Evolutionary conservation across 1,284 basidiomycete species (phyloP).

Genomic region (Boletus sp.): DNA sequence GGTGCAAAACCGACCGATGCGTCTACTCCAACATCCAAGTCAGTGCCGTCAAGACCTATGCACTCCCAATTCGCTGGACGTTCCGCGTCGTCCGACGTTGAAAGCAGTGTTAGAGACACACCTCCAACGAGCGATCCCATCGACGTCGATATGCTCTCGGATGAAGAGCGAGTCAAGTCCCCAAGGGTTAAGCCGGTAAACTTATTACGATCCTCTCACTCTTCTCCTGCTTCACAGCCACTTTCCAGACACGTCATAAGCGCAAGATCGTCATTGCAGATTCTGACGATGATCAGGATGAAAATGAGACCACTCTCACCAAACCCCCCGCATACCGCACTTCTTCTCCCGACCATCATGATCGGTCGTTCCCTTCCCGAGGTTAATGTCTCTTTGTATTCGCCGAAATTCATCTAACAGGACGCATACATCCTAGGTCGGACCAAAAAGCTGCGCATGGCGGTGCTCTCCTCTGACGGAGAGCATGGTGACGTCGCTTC

Average conservation of each 20-base stretch:
- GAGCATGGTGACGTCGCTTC: constrained; percentile 40
- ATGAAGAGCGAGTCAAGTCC: constrained; percentile 39
- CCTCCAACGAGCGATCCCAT: constrained; percentile 74
- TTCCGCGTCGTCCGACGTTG: constrained; percentile 47
- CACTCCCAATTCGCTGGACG: constrained; percentile 36
- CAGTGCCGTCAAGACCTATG: constrained; percentile 18
- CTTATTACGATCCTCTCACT: neutral
- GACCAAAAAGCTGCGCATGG: constrained; percentile 53
- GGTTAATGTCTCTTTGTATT: constrained; percentile 22
- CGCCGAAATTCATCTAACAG: constrained; percentile 13
- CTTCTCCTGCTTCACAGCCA: neutral
- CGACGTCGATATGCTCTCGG: constrained; percentile 66
- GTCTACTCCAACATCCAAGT: constrained; percentile 39
- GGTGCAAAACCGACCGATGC: constrained; percentile 25
- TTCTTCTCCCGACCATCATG: constrained; percentile 28
- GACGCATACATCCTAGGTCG: constrained; percentile 26
- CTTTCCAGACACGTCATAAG: constrained; percentile 42
- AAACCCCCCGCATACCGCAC: constrained; percentile 21
- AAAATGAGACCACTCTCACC: constrained; percentile 11
- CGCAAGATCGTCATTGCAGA: constrained; percentile 67
- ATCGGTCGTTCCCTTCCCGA: constrained; percentile 25
- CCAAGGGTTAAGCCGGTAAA: constrained; percentile 17
- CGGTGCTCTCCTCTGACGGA: constrained; percentile 39
- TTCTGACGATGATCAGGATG: constrained; percentile 64
- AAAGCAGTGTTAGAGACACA: constrained; percentile 48